Evolutionary conservation across 805 yeast species (phyloP), one percentile per base, ranked within the genome.

Genomic region (Groenewaldozyma salmanticensis): DNA sequence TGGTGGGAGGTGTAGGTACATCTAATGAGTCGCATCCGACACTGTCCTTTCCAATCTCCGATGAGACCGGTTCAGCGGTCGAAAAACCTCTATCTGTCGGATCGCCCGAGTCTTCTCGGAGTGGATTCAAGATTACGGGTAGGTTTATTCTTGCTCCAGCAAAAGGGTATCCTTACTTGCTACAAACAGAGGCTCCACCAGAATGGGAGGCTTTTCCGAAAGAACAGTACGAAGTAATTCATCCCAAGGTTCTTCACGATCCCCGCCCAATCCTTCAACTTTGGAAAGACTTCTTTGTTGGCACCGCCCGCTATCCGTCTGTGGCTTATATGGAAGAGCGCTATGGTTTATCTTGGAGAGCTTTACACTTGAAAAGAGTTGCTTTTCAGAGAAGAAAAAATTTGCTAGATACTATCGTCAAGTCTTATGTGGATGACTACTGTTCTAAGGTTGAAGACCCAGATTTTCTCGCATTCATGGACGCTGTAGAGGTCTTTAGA

Each of bases 161-260:
- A n/a, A n/a, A n/a, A n/a, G n/a, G n/a, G n/a, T 15, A 20, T 27
- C 21, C 21, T 5, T 17, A 15, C 6, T 6, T 15, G 6, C 29
- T 35, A 19, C 16, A n/a, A 19, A 19, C 5, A 3, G 11, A 20
- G 4, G 9, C 24, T 5, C 18, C 27, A 3, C 9, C 19, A 32
- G n/a, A 57, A 1, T 24, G 29, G 29, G 13, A 9, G 7, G 13
- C 11, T 24, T 24, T 24, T 13, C 29, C 29, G 29, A 13, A 9
- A 13, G 13, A 13, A 9, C 11, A 24, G 7, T 24, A 9, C 29
- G 11, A 13, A 13, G 13, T 24, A 13, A 9, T 13, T 24, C 7
- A 13, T 9, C 11, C 7, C 11, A 7, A 7, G 29, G 29, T 9
- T 9, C 11, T 13, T 7, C 7, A 13, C n/a, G n/a, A n/a, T n/a